Conservation (phyloP, 345 rosid species). For the Carallia brachiata region DNA sequence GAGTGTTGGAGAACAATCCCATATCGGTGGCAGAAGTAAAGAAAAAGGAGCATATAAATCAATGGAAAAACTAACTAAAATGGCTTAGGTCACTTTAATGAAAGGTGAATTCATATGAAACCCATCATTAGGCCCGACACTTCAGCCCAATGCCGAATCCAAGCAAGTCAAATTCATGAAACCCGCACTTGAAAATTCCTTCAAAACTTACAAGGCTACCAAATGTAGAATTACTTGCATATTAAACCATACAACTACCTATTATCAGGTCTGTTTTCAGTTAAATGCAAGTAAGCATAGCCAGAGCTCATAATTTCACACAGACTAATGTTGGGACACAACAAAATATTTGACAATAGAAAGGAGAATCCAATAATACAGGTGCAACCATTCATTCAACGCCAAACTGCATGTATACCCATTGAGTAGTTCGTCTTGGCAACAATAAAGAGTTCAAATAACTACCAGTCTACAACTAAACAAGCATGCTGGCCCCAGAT, state of each 20-base stretch:
- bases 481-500: background rate
- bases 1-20: too few relatives aligned
- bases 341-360: background rate
- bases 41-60: too few relatives aligned
- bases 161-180: too few relatives aligned
- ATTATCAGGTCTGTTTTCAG: background rate
- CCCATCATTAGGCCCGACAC: too few relatives aligned
- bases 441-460: background rate
- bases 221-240: too few relatives aligned
- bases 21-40: too few relatives aligned
- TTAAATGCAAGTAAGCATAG: slow-evolving; percentile 3
- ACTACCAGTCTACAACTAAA: slow-evolving; percentile 36
- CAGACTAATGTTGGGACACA: slow-evolving; percentile 14
- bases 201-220: too few relatives aligned
- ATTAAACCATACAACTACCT: background rate
- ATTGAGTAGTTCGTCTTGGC: background rate
- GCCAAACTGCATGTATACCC: background rate
- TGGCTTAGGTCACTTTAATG: too few relatives aligned
- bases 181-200: too few relatives aligned
- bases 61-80: too few relatives aligned
- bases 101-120: too few relatives aligned
- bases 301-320: background rate
- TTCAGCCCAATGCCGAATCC: too few relatives aligned
- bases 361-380: background rate
- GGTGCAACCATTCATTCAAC: background rate